Conservation (phyloP, 306 rosid species). For the Citrullus colocynthis region DNA sequence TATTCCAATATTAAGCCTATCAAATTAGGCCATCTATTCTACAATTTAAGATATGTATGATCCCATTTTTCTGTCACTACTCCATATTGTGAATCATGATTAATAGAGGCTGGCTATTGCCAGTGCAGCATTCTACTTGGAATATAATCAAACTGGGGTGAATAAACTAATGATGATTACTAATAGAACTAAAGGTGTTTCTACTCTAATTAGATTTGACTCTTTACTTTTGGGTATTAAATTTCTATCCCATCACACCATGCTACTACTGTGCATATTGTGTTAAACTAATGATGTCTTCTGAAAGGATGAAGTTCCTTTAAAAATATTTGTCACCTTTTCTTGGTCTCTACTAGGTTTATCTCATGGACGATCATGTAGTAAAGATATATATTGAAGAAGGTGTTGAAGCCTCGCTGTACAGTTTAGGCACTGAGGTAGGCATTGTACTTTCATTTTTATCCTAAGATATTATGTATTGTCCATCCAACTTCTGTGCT, state of each 20-base stretch:
- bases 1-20: background rate
- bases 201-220: background rate
- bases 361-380: conserved; percentile 48
- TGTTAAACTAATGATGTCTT: background rate
- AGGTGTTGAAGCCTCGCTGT: conserved; percentile 73
- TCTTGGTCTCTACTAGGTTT: conserved; percentile 49
- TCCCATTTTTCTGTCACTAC: background rate
- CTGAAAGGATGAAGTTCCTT: background rate
- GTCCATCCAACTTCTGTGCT: conserved; percentile 19
- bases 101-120: background rate
- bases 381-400: conserved; percentile 78
- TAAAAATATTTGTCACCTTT: conserved; percentile 14
- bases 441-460: conserved; percentile 3
- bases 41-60: background rate
- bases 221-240: background rate
- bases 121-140: background rate
- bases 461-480: conserved; percentile 10
- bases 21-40: background rate
- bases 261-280: background rate
- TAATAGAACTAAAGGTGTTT: background rate
- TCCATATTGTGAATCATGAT: background rate
- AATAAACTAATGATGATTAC: background rate
- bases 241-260: background rate
- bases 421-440: conserved; percentile 94
- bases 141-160: background rate